Evolutionary conservation across 495 filamentous ascomycete genomes (phyloP).

Genomic region (Evernia prunastri): DNA sequence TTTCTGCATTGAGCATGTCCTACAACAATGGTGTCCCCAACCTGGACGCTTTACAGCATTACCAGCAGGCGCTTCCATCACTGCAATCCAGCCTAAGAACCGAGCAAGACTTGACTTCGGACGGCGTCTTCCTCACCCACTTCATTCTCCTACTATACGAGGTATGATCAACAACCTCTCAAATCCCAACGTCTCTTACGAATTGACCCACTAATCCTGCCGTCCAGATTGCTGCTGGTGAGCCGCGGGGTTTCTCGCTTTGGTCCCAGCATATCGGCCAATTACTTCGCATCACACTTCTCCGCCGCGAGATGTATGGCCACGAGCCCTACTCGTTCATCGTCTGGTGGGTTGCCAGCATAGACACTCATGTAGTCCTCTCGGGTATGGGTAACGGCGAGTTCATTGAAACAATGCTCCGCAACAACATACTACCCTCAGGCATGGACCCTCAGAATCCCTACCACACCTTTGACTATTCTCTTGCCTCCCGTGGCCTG

Average conservation of each 20-base stretch:
- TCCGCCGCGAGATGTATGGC: conserved; percentile 41
- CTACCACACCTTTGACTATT: conserved; percentile 33
- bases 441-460: conserved; percentile 22
- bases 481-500: conserved; percentile 25
- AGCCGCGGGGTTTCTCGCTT: conserved; percentile 41
- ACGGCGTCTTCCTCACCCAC: conserved; percentile 53
- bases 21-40: conserved; percentile 41
- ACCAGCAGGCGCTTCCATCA: conserved; percentile 47
- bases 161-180: conserved; percentile 29
- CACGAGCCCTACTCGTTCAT: conserved; percentile 47
- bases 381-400: conserved; percentile 47
- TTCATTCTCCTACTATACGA: conserved; percentile 57
- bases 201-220: neutral
- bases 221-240: conserved; percentile 42
- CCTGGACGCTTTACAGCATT: conserved; percentile 49
- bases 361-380: conserved; percentile 52
- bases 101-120: conserved; percentile 47
- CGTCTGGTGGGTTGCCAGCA: conserved; percentile 50
- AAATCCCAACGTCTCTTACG: neutral
- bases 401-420: conserved; percentile 43
- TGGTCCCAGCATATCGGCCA: conserved; percentile 53
- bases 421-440: conserved; percentile 44
- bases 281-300: conserved; percentile 44
- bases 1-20: conserved; percentile 50
- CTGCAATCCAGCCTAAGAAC: conserved; percentile 42